Evolutionary conservation across 2,329 filamentous ascomycete species (phyloP).

Genomic region (Penicillium sp.): DNA sequence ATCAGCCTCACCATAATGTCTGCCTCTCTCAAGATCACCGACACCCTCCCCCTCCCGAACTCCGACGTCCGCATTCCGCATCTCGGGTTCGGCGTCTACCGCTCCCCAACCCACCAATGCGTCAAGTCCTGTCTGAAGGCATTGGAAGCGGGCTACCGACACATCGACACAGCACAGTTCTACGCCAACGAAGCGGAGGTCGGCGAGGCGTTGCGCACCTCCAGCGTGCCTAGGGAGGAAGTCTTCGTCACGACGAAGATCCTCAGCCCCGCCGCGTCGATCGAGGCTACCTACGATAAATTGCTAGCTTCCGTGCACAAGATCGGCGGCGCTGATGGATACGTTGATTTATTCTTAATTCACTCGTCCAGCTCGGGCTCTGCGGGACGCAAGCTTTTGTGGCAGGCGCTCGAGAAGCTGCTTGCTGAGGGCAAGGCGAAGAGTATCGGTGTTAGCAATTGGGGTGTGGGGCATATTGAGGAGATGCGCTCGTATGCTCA

Average conservation of each 20-base stretch:
- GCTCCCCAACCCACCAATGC: slow-evolving; percentile 54
- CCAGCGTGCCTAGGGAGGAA: slow-evolving; percentile 51
- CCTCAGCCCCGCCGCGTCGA: slow-evolving; percentile 50
- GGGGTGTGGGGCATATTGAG: slow-evolving; percentile 63
- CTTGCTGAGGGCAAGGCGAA: slow-evolving; percentile 57
- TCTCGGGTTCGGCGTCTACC: slow-evolving; percentile 70
- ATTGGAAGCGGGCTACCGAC: slow-evolving; percentile 50
- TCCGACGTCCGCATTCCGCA: slow-evolving; percentile 56
- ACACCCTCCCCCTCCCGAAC: slow-evolving; percentile 51
- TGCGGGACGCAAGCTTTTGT: slow-evolving; percentile 58
- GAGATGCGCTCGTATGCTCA: slow-evolving; percentile 64
- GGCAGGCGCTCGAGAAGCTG: slow-evolving; percentile 62
- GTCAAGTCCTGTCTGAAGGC: slow-evolving; percentile 57
- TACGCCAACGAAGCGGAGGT: slow-evolving; percentile 68
- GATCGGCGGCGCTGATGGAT: slow-evolving; percentile 56
- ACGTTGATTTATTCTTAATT: slow-evolving; percentile 69
- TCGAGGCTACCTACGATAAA: slow-evolving; percentile 58
- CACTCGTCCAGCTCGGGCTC: slow-evolving; percentile 59
- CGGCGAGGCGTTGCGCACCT: slow-evolving; percentile 58
- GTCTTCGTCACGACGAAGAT: slow-evolving; percentile 72
- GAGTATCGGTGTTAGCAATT: slow-evolving; percentile 71
- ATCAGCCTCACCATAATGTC: slow-evolving; percentile 26
- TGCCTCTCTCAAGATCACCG: slow-evolving; percentile 44
- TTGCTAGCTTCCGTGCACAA: slow-evolving; percentile 61
- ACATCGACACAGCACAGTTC: slow-evolving; percentile 61